Evolutionary conservation across 164 flowering plant species (phyloP), one percentile per base, ranked within the genome.

Genomic region (Hamamelis virginiana): DNA sequence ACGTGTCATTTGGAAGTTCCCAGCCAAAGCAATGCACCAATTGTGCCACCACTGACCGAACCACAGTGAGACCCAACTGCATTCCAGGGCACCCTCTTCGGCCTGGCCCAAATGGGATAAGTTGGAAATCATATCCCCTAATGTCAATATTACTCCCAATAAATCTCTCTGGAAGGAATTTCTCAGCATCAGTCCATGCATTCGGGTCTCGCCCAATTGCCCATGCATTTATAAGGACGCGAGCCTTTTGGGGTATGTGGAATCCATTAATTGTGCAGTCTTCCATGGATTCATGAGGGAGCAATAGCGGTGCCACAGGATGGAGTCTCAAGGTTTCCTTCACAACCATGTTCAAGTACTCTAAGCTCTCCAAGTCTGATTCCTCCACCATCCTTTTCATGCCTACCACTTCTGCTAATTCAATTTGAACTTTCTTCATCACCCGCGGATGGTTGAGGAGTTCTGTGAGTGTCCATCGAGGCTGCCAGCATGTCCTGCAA

Each of bases 101-200:
- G 11, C 77, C 77, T 3, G 69, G 64, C 0, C 77, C 77, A 23
- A 74, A 74, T 9, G 77, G 77, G 9, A 74, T 19, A 5, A 74
- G 62, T 64, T 66, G 51, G 33, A 74, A 74, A 38, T 74, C 62
- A 4, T 33, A 65, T 4, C 77, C 77, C 9, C 45, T 53, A 22
- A 69, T 5, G 43, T 74, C 77, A 1, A 70, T n/a, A 9, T 51
- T 27, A 16, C 55, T 74, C 1, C 43, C 62, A 1, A 10, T 55
- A 53, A 74, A 74, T 21, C 77, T 74, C 65, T 74, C 77, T 4
- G 77, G 77, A 3, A 15, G 25, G 55, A 74, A 74, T 51, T 61
- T 58, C 44, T 70, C 70, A 15, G 77, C 33, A 15, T 74, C 25
- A 33, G 2, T 33, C 41, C 41, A 33, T 33, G 41, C 41, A 33